phyloP scores from a whole-genome alignment of 495 filamentous ascomycete genomes.

The Daldinia caldariorum region DNA sequence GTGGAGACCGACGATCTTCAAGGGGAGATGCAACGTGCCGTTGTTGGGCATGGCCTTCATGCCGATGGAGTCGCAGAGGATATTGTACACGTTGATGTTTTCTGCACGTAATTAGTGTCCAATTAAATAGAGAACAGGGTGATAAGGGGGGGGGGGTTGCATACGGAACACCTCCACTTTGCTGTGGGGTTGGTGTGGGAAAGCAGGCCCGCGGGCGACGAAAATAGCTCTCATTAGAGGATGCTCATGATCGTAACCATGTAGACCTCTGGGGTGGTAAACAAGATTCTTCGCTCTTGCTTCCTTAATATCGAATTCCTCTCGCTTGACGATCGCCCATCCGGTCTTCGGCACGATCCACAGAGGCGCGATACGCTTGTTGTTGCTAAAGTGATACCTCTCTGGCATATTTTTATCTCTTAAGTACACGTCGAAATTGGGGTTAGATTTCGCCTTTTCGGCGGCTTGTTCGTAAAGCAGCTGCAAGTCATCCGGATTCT shows the following conservation, averaged over 20 bases:
- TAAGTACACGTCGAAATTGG: constrained; percentile 84
- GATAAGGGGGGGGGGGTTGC: constrained; percentile 46
- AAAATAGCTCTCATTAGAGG: constrained; percentile 95
- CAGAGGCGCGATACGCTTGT: constrained; percentile 86
- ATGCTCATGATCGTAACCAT: constrained; percentile 91
- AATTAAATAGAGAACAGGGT: background rate
- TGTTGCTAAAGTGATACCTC: constrained; percentile 85
- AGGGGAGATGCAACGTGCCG: constrained; percentile 83
- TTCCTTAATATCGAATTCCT: constrained; percentile 76
- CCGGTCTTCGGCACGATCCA: constrained; percentile 93
- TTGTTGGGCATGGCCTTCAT: constrained; percentile 78
- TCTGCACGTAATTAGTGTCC: constrained; percentile 59
- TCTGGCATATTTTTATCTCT: constrained; percentile 84
- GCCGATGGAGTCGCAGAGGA: constrained; percentile 85
- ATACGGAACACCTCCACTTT: constrained; percentile 84
- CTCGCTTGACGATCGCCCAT: constrained; percentile 84
- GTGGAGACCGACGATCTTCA: constrained; percentile 75
- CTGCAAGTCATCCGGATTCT: constrained; percentile 67
- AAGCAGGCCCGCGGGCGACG: constrained; percentile 85
- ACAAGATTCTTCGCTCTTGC: constrained; percentile 66
- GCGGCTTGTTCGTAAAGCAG: constrained; percentile 61
- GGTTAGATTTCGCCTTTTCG: constrained; percentile 63
- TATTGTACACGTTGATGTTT: constrained; percentile 96
- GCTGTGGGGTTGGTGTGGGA: constrained; percentile 84
- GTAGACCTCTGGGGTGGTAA: constrained; percentile 81